These are phyloP conservation scores for Licmophora abbreviata DNA, from an alignment of 108 stramenopile genomes.

Conservation along the genomic window DNA sequence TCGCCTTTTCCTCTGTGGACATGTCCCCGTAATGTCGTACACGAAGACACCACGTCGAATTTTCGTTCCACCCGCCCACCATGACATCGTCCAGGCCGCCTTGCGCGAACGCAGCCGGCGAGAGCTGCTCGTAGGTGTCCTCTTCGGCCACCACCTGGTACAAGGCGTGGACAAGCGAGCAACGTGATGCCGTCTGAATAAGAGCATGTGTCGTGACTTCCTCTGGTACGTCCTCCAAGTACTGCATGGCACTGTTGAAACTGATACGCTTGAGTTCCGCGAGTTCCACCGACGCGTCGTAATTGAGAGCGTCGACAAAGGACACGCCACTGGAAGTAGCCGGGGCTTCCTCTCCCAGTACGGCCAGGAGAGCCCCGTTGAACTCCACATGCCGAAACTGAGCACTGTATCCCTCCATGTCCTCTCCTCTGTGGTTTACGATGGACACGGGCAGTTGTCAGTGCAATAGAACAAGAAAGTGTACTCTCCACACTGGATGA, in stretches of 20 bases:
- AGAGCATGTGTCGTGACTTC: slow-evolving; percentile 8
- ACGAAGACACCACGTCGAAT: slow-evolving; percentile 70
- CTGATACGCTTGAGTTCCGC: slow-evolving; percentile 17
- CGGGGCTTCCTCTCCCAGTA: neutral
- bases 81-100: slow-evolving; percentile 58
- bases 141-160: slow-evolving; percentile 49
- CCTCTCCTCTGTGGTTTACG: slow-evolving; percentile 9
- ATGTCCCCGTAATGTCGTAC: slow-evolving; percentile 47
- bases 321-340: neutral
- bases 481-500: no score
- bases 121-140: slow-evolving; percentile 28
- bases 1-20: slow-evolving; percentile 22
- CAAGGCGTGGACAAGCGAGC: slow-evolving; percentile 61
- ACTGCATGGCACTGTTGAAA: slow-evolving; percentile 80
- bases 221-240: slow-evolving; percentile 17
- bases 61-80: slow-evolving; percentile 22
- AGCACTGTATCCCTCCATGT: slow-evolving; percentile 15
- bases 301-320: slow-evolving; percentile 22
- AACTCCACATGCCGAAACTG: slow-evolving; percentile 24
- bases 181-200: slow-evolving; percentile 37
- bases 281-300: slow-evolving; percentile 26
- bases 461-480: slow-evolving; percentile 1
- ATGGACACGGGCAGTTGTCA: neutral
- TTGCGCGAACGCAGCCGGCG: slow-evolving; percentile 30
- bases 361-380: slow-evolving; percentile 23